Evolutionary conservation across 2,329 filamentous ascomycete genomes (phyloP).

Genomic region (Purpureocillium takamizusanense): DNA sequence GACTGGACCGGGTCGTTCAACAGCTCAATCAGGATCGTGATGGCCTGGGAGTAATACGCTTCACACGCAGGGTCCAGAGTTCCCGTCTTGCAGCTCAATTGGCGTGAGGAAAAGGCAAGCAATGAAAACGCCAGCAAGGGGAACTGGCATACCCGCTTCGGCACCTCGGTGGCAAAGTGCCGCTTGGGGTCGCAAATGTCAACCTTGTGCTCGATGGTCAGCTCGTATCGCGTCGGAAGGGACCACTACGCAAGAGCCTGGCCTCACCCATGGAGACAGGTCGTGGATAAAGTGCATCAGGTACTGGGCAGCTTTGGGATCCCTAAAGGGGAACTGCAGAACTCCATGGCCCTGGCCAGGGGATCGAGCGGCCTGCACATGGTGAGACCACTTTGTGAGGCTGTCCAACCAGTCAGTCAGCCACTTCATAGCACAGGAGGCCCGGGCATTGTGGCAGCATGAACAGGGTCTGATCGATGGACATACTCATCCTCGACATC

Average conservation of each 20-base stretch:
- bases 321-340: constrained; percentile 3
- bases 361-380: background rate
- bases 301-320: background rate
- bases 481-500: too few relatives aligned
- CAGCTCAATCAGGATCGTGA: constrained; percentile 27
- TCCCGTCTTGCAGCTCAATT: constrained; percentile 9
- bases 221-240: too few relatives aligned
- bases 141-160: constrained; percentile 26
- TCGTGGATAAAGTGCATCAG: background rate
- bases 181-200: constrained; percentile 30
- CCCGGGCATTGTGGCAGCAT: too few relatives aligned
- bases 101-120: constrained; percentile 15
- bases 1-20: constrained; percentile 23
- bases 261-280: background rate
- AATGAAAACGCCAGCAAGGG: constrained; percentile 24
- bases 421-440: too few relatives aligned
- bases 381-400: constrained; percentile 23
- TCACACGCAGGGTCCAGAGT: constrained; percentile 21
- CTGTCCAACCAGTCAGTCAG: constrained; percentile 12
- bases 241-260: too few relatives aligned
- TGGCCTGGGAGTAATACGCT: constrained; percentile 30
- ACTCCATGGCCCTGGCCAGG: constrained; percentile 18
- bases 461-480: too few relatives aligned
- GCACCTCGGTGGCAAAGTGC: constrained; percentile 30
- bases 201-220: constrained; percentile 16